Conservation (phyloP, 768 basidiomycete species). For the Asterophora lycoperdoides region DNA sequence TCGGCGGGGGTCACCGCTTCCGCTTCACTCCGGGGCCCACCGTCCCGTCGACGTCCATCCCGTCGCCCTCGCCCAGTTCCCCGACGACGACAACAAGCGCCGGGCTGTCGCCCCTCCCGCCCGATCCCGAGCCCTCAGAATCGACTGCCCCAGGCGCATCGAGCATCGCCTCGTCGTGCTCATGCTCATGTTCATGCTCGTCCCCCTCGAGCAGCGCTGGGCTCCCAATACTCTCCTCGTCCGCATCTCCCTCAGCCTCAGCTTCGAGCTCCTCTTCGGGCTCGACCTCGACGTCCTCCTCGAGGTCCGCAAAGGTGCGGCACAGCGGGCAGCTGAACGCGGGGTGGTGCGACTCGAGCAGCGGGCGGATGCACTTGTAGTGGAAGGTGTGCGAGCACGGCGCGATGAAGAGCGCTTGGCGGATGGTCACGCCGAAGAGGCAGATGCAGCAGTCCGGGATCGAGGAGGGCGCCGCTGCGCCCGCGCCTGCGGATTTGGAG, state of each 20-base stretch:
- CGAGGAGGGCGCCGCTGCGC: background rate
- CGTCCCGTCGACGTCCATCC: conserved; percentile 4
- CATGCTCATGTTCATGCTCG: conserved; percentile 2
- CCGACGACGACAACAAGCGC: background rate
- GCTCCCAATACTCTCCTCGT: background rate
- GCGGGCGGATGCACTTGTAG: conserved; percentile 94
- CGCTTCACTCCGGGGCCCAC: background rate
- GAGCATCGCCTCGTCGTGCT: conserved; percentile 9
- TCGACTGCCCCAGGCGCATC: conserved; percentile 5
- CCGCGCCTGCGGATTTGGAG: background rate
- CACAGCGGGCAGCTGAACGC: conserved; percentile 96
- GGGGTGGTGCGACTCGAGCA: conserved; percentile 84
- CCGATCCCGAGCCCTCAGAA: conserved; percentile 8
- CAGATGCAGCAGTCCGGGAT: conserved; percentile 94
- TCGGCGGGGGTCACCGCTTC: background rate
- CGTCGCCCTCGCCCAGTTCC: background rate
- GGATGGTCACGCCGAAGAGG: conserved; percentile 85
- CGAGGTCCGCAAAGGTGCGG: conserved; percentile 90
- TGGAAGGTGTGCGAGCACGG: conserved; percentile 96
- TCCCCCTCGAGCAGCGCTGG: conserved; percentile 2
- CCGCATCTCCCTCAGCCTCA: conserved; percentile 1
- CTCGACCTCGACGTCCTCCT: conserved; percentile 82
- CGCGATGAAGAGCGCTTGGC: conserved; percentile 95
- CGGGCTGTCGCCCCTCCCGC: background rate
- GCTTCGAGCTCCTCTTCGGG: conserved; percentile 24